Conservation (phyloP, 768 basidiomycete species). For the Suillus bovinus region DNA sequence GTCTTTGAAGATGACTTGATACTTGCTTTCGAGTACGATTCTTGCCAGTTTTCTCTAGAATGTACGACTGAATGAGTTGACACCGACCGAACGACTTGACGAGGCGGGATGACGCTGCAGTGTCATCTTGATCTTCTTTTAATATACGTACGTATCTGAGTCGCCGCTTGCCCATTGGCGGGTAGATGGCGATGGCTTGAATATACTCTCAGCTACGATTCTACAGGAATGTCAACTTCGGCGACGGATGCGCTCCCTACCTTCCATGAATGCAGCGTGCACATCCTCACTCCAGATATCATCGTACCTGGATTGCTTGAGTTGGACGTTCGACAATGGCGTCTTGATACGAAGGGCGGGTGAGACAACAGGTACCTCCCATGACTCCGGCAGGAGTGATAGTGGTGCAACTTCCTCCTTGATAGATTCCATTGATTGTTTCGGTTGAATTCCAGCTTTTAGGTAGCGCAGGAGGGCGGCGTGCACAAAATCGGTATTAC, state of each 20-base stretch:
- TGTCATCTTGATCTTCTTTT: conserved; percentile 15
- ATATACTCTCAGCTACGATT: conserved; percentile 14
- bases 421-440: conserved; percentile 21
- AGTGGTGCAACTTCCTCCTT: conserved; percentile 20
- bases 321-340: conserved; percentile 8
- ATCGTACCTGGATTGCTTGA: conserved; percentile 34
- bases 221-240: not conserved
- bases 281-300: conserved; percentile 37
- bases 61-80: conserved; percentile 40
- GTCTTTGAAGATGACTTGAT: conserved; percentile 39
- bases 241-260: conserved; percentile 16
- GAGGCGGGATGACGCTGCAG: conserved; percentile 10
- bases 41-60: conserved; percentile 39
- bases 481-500: not conserved
- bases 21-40: conserved; percentile 41
- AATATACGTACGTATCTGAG: conserved; percentile 33
- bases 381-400: conserved; percentile 8
- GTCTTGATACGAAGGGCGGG: not conserved
- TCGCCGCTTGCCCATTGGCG: conserved; percentile 38
- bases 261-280: conserved; percentile 39
- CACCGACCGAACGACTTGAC: conserved; percentile 38
- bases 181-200: conserved; percentile 31
- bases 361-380: conserved; percentile 4
- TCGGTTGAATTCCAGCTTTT: not conserved
- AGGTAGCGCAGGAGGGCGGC: conserved; percentile 15